Evolutionary conservation across 371 early-diverging fungal species (phyloP), one percentile per base, ranked within the genome.

Genomic region (Mortierella sp.): DNA sequence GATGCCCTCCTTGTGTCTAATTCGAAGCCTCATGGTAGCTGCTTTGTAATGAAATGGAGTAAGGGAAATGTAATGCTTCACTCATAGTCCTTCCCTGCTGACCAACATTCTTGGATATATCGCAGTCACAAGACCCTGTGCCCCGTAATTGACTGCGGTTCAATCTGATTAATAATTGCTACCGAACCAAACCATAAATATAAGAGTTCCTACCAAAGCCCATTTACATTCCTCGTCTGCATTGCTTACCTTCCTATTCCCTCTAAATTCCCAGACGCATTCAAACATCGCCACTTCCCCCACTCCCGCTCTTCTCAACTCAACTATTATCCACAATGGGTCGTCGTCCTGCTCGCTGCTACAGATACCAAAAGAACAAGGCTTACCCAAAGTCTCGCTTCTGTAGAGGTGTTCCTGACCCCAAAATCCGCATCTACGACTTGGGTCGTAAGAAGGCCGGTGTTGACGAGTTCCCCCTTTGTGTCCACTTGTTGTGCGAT

Each of bases 351-450:
- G 98, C 98, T 90, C 96, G 97, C 84, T 98, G 98, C 92, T 98
- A 98, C 91, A 94, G 97, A 88, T 99, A 99, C 92, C 97, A 99
- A 90, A 99, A 98, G 91, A 99, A 99, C 96, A 99, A 99, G 95
- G 99, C 99, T 79, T 99, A 99, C 90, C 99, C 99, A 84, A 99
- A 99, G 94, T 97, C 98, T 74, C 95, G 99, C 83, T 99, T 96
- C 96, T 95, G 96, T 91, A 98, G 99, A 93, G 99, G 99, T 97
- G 99, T 99, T 84, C 99, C 99, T 64, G 97, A 98, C 90, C 93
- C 99, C 86, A 99, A 99, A 95, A 95, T 99, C 86, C 89, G 97
- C 77, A 99, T 99, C 88, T 99, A 93, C 90, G 99, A 99, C 87
- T 89, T 99, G 76, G 99, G 99, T 78, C 95, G 98, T 79, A 99